These are phyloP conservation scores for Amanita polypyramis DNA, from an alignment of 768 basidiomycete species.

Conservation along the genomic window DNA sequence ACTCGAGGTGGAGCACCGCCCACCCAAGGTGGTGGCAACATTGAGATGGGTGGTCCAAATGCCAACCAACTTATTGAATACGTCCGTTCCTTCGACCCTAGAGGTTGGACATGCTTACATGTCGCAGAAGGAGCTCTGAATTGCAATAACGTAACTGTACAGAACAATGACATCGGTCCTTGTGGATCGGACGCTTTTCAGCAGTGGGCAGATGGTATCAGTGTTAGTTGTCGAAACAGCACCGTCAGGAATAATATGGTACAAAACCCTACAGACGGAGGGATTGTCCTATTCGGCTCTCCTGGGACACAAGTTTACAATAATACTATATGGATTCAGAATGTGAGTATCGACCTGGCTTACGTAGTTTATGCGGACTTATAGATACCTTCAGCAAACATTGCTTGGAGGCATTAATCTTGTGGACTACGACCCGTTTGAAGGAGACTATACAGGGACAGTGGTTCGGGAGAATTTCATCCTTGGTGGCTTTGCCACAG, in stretches of 20 bases:
- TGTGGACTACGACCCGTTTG: slow-evolving; percentile 61
- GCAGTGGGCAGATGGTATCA: slow-evolving; percentile 80
- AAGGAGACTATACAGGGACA: slow-evolving; percentile 55
- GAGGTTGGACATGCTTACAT: slow-evolving; percentile 80
- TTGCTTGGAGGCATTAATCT: slow-evolving; percentile 70
- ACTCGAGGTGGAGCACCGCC: slow-evolving; percentile 45
- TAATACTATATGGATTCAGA: slow-evolving; percentile 66
- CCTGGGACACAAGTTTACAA: slow-evolving; percentile 66
- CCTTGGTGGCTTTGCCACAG: slow-evolving; percentile 57
- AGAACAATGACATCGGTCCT: slow-evolving; percentile 80
- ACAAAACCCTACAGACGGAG: slow-evolving; percentile 68
- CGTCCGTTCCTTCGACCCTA: slow-evolving; percentile 66
- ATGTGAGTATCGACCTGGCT: slow-evolving; percentile 28
- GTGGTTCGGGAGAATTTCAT: slow-evolving; percentile 60
- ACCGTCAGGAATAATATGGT: slow-evolving; percentile 60
- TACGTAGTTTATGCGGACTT: slow-evolving; percentile 4
- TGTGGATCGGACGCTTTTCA: slow-evolving; percentile 55
- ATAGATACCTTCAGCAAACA: slow-evolving; percentile 35
- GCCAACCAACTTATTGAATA: slow-evolving; percentile 65
- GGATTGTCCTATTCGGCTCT: slow-evolving; percentile 68
- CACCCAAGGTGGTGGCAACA: slow-evolving; percentile 59
- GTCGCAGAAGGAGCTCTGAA: slow-evolving; percentile 54
- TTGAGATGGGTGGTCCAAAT: slow-evolving; percentile 78
- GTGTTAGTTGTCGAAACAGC: slow-evolving; percentile 55
- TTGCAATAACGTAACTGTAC: slow-evolving; percentile 56